Evolutionary conservation across 1,284 basidiomycete species (phyloP).

Genomic region (Coriolopsis trogii): DNA sequence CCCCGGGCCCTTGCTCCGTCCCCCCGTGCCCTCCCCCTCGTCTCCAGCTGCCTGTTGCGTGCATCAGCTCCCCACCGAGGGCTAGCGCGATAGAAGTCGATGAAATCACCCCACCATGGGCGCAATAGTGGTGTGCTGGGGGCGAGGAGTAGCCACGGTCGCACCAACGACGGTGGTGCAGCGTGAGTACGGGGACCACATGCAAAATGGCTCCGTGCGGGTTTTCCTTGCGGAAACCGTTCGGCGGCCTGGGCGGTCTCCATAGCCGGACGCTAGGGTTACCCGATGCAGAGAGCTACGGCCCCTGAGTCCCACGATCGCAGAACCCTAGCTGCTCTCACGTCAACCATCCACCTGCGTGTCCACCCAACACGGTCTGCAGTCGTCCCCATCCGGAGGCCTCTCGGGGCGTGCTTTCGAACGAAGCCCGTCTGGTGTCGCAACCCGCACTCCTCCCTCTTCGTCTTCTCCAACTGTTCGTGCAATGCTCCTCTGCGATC

Average conservation of each 20-base stretch:
- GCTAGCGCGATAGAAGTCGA: not conserved
- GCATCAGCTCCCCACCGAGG: not conserved
- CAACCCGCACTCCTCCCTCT: too few relatives aligned
- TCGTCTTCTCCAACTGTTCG: too few relatives aligned
- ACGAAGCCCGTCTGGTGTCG: not conserved
- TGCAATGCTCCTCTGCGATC: too few relatives aligned
- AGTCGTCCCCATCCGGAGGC: not conserved
- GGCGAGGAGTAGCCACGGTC: too few relatives aligned
- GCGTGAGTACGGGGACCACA: conserved; percentile 3
- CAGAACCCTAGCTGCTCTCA: conserved; percentile 6
- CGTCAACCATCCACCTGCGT: conserved; percentile 4
- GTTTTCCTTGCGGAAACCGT: not conserved
- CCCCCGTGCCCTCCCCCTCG: not conserved
- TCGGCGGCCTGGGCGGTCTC: not conserved
- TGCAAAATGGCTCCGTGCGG: conserved; percentile 9
- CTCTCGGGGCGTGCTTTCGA: not conserved
- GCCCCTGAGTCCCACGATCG: conserved; percentile 8
- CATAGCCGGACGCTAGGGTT: not conserved
- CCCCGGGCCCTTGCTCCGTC: conserved; percentile 7
- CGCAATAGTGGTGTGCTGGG: too few relatives aligned
- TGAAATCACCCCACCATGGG: too few relatives aligned
- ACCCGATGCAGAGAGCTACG: not conserved
- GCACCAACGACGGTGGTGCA: conserved; percentile 8
- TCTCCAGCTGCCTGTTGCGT: too few relatives aligned
- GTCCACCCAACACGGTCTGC: not conserved